Evolutionary conservation across 2,329 filamentous ascomycete genomes (phyloP), one percentile per base, ranked within the genome.

Genomic region (Helotiales sp.): DNA sequence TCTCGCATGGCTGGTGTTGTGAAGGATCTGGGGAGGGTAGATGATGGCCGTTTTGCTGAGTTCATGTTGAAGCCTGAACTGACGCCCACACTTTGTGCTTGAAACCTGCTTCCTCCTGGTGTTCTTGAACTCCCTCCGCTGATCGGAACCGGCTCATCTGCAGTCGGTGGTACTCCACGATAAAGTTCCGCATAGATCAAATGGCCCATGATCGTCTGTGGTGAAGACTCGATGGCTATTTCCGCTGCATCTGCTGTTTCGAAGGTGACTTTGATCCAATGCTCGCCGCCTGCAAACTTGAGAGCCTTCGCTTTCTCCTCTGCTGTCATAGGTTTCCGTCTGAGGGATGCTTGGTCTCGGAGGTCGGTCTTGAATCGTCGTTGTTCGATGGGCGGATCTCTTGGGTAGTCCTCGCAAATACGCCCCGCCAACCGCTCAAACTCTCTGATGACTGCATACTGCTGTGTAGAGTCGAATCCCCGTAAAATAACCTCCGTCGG

Each of bases 381-480:
- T 75, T 87, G 86, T 69, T 89, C 85, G 64, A 88, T 84, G 2
- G 92, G 91, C n/a, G 95, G 91, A 70, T 92, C 89, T 69, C 95
- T 89, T 8, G 93, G 89, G 79, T 98, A 98, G 80, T 97, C 94
- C 81, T 98, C 95, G 79, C 94, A 94, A 77, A 97, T 93, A 70
- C 88, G 82, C 28, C 94, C 94, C 6, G 92, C 95, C 49, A 97
- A 89, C 68, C 90, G 87, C 82, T 97, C 95, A 81, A 91, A 98
- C 80, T 93, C 92, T 72, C 91, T 89, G 73, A 98, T 90, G 37
- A 93, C 93, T 30, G 94, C 93, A 86, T 96, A 97, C 82, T 93
- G 85, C 80, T 89, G 82, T 78, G 87, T 78, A 1, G 83, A 78
- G 17, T 85, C 86, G 79, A 94, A 97, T 32, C 95, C 95, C 72